Evolutionary conservation across 1,284 basidiomycete species (phyloP).

Genomic region (Marasmius tenuissimus): DNA sequence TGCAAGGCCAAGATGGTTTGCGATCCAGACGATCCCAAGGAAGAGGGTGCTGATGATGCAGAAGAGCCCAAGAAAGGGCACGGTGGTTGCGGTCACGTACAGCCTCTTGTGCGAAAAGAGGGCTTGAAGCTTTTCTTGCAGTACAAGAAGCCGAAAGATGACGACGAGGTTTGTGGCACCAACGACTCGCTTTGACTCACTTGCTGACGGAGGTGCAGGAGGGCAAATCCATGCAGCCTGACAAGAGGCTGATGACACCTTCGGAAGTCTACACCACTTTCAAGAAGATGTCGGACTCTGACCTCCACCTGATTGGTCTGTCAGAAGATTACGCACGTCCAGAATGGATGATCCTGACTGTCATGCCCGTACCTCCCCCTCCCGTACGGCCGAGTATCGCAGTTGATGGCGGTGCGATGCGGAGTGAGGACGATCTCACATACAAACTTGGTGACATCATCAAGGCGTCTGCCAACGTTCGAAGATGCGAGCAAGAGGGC

Average conservation of each 20-base stretch:
- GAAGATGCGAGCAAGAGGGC: slow-evolving; percentile 94
- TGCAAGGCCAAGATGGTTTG: slow-evolving; percentile 88
- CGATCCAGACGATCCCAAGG: slow-evolving; percentile 84
- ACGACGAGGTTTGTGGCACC: slow-evolving; percentile 76
- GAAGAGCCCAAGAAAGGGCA: slow-evolving; percentile 85
- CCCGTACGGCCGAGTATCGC: slow-evolving; percentile 98
- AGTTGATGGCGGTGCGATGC: slow-evolving; percentile 93
- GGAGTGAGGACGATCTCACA: slow-evolving; percentile 97
- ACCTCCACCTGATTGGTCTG: slow-evolving; percentile 90
- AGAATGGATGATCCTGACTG: slow-evolving; percentile 99
- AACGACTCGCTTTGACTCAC: slow-evolving; percentile 3
- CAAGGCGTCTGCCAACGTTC: slow-evolving; percentile 91
- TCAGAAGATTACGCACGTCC: slow-evolving; percentile 96
- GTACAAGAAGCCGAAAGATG: slow-evolving; percentile 91
- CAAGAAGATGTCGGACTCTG: slow-evolving; percentile 90
- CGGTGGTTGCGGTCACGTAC: slow-evolving; percentile 92
- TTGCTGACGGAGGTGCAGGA: slow-evolving; percentile 49
- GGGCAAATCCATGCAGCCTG: slow-evolving; percentile 82
- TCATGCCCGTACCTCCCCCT: slow-evolving; percentile 96
- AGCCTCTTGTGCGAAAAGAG: slow-evolving; percentile 93
- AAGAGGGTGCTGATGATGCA: slow-evolving; percentile 79
- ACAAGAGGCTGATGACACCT: slow-evolving; percentile 87
- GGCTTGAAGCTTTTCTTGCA: slow-evolving; percentile 96
- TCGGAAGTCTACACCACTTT: slow-evolving; percentile 90
- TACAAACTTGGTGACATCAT: slow-evolving; percentile 98